phyloP scores from a whole-genome alignment of 78 protist genomes.

The Mantamonas sphyraenae region DNA sequence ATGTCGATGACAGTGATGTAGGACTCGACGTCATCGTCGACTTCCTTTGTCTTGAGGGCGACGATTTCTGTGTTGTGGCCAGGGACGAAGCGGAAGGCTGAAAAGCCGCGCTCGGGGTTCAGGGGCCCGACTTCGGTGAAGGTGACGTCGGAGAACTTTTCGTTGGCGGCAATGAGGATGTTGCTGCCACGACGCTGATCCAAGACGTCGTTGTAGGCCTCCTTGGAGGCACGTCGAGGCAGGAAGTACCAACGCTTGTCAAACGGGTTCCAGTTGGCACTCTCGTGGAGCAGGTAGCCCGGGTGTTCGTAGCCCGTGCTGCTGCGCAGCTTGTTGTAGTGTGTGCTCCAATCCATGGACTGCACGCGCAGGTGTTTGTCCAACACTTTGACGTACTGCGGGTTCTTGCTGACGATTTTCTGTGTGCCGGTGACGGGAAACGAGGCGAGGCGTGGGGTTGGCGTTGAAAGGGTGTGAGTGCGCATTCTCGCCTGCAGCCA shows the following conservation, averaged over 20 bases:
- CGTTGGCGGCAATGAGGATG: constrained; percentile 5
- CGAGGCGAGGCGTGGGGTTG: too few species aligned
- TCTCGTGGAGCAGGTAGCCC: constrained; percentile 36
- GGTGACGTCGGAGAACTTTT: background rate
- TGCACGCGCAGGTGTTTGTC: background rate
- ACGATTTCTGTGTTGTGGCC: constrained; percentile 4
- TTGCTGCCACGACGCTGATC: constrained; percentile 37
- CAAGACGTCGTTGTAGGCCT: constrained; percentile 21
- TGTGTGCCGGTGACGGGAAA: too few species aligned
- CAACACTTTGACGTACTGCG: constrained; percentile 11
- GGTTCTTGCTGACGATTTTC: constrained; percentile 9
- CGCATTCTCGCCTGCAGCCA: too few species aligned
- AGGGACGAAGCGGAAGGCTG: constrained; percentile 30
- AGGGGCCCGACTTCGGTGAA: background rate
- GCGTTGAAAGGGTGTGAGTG: too few species aligned
- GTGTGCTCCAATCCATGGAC: constrained; percentile 4
- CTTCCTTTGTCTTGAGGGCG: constrained; percentile 32
- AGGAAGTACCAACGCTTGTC: constrained; percentile 24
- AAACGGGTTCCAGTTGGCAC: constrained; percentile 15
- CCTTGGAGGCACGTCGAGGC: constrained; percentile 14
- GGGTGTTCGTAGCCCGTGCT: constrained; percentile 30
- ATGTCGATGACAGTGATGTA: too few species aligned
- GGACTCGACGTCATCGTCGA: too few species aligned
- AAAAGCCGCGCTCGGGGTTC: constrained; percentile 19
- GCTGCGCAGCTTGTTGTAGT: constrained; percentile 11